A percentile compares a stretch with the other conserved stretches of the same genome.
Conservation (phyloP, 495 filamentous ascomycete genomes). For the Evansstolkia leycettana region DNA sequence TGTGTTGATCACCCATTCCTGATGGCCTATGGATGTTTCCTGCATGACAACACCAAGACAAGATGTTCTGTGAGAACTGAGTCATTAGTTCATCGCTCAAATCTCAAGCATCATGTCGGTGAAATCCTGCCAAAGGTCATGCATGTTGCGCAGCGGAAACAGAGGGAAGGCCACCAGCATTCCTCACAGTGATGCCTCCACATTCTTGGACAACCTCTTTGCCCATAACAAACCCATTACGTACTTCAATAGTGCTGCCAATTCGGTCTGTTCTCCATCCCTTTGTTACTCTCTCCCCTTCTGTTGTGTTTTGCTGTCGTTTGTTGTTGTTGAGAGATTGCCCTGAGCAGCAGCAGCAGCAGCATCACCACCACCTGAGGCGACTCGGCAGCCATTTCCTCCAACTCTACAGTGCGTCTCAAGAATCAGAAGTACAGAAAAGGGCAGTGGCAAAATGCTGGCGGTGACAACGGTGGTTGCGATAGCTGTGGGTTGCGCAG, state of each 20-base stretch:
- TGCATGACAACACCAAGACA: too few species aligned
- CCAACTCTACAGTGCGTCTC: neutral
- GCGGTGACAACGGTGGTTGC: constrained; percentile 26
- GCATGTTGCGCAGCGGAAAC: neutral
- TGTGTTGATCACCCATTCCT: too few species aligned
- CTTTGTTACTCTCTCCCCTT: neutral
- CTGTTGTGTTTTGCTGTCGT: neutral
- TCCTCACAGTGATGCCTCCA: constrained; percentile 22
- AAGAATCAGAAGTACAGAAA: neutral
- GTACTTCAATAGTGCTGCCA: neutral
- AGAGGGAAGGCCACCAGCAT: constrained; percentile 15
- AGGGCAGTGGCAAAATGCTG: constrained; percentile 18
- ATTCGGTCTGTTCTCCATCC: neutral
- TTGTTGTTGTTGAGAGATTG: neutral
- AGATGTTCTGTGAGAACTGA: too few species aligned
- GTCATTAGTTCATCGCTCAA: too few species aligned
- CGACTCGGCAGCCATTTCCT: too few species aligned
- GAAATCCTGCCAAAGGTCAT: constrained; percentile 1
- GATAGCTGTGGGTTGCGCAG: constrained; percentile 28
- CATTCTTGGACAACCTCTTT: constrained; percentile 23
- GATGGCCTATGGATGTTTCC: too few species aligned
- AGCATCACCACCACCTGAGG: neutral
- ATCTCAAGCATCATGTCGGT: too few species aligned
- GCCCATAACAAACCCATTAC: constrained; percentile 23
- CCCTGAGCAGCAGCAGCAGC: neutral